Evolutionary conservation across 768 basidiomycete genomes (phyloP).

Genomic region (Pholiota molesta): DNA sequence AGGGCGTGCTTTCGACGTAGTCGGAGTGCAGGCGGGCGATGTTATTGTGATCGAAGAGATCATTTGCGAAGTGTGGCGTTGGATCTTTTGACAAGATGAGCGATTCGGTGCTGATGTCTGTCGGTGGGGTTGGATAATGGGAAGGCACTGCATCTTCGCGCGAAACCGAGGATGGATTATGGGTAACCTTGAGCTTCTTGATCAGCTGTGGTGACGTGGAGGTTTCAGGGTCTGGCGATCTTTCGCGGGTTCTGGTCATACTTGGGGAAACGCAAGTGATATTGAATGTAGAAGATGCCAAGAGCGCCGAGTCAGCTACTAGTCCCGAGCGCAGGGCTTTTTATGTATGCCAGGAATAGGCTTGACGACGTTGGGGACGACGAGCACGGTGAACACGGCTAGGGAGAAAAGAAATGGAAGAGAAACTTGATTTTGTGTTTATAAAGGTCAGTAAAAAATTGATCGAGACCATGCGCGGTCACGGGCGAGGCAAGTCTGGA

Average conservation of each 20-base stretch:
- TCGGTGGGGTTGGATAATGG: slow-evolving; percentile 17
- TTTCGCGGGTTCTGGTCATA: slow-evolving; percentile 44
- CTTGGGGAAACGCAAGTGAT: neutral
- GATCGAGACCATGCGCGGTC: slow-evolving; percentile 15
- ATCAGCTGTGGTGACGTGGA: slow-evolving; percentile 21
- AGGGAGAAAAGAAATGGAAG: too few relatives aligned
- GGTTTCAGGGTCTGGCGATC: slow-evolving; percentile 44
- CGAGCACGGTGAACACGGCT: neutral
- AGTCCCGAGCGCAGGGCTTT: neutral
- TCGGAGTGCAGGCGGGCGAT: slow-evolving; percentile 54
- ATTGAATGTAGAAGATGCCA: neutral
- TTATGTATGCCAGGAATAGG: too few relatives aligned
- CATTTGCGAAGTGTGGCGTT: slow-evolving; percentile 47
- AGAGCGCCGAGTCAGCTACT: neutral
- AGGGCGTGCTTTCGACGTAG: slow-evolving; percentile 69
- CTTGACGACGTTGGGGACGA: neutral
- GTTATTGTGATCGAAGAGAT: slow-evolving; percentile 59
- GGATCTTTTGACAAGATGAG: slow-evolving; percentile 33
- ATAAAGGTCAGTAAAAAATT: slow-evolving; percentile 13
- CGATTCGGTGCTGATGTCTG: slow-evolving; percentile 19
- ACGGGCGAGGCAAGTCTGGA: slow-evolving; percentile 15
- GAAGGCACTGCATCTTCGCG: neutral
- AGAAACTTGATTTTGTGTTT: slow-evolving; percentile 2
- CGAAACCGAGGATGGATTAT: slow-evolving; percentile 14
- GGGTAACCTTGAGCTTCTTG: slow-evolving; percentile 34